Base-by-base conservation (phyloP, 108 stramenopile species). In the Seminavis robusta region DNA sequence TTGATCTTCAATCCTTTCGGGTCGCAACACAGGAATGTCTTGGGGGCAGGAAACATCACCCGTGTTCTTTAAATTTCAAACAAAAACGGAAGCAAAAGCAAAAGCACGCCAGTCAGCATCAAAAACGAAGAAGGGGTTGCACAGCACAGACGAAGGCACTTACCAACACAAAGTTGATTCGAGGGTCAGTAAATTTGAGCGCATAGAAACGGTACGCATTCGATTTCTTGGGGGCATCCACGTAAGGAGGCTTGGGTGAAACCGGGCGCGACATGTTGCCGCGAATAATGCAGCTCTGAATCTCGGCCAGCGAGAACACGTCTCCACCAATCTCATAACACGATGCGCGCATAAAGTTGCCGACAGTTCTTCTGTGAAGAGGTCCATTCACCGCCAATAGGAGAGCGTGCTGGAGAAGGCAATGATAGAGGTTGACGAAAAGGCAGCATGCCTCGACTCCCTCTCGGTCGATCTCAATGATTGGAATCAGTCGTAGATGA, bases 261-360 rank as follows among this genome's bases (percentile, higher is more conserved):
- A 60, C 50, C 19, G 95, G 80, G 39, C 73, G 67, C 46, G 75
- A 65, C 67, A 86, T 63, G 45, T 76, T 83, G 2, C 95, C 95
- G 34, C 95, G 73, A 55, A 94, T 69, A 2, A 96, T 80, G 53
- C 84, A 92, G 43, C 89, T 81, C 44, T 94, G 89, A 15, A 97
- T 74, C 64, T 97, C 97, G 16, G 94, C 79, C 32, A 97, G 69
- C n/a, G 93, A 93, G 67, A 97, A 97, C 0, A 97, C 87, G 58
- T 97, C 97, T 8, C 79, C 71, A 15, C 94, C 95, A 33, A 94
- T 86, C 63, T 97, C 97, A 69, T 97, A 97, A 46, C 91, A 94
- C 30, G 83, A 71, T 33, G 83, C 77, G 33, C 88, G 70, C 83
- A 85, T 83, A 45, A 95, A 89, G 36, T 76, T 75, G 17, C 49